Evolutionary conservation across 2,329 filamentous ascomycete species (phyloP), one percentile per base, ranked within the genome.

Genomic region (Septoria petroselini): DNA sequence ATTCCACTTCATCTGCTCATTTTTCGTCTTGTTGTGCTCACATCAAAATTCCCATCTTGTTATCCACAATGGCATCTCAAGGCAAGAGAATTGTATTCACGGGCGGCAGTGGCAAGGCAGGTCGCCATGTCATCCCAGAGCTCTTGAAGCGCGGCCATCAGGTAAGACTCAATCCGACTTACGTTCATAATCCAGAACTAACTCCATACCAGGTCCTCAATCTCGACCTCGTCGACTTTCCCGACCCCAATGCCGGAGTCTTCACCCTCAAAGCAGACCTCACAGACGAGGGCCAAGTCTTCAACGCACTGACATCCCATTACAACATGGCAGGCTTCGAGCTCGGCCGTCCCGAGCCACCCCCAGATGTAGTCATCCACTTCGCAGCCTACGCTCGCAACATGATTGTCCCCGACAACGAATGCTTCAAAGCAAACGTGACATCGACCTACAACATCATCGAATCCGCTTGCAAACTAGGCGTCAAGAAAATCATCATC

Each of bases 281-380:
- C 34, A 79, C 78, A 7, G 71, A 80, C 57, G 71, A 68, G 34
- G 78, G 77, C 17, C 76, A 81, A 61, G 76, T 78, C 48, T 80
- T 77, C 70, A 78, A 76, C 50, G 77, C 77, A 4, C 62, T 81
- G 8, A 76, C 74, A 9, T 78, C 75, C 0, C 79, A 83, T 58
- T 82, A 81, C 67, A 69, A 75, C 59, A 75, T 80, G 58, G 62
- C 63, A 9, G 74, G 74, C 43, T 77, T 76, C 58, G 72, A 72
- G 21, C 69, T 71, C n/a, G 65, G 70, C 42, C 50, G 69, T 37
- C 65, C 68, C 3, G 73, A 71, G 14, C 62, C 65, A 0, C 70
- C 71, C 0, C 80, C 81, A 0, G 80, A 83, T 59, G 81, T 77
- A 0, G 77, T 85, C 43, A 80, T 84, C 42, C 81, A 85, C 62